phyloP scores from a whole-genome alignment of 345 rosid genomes.

The Turritis glabra region DNA sequence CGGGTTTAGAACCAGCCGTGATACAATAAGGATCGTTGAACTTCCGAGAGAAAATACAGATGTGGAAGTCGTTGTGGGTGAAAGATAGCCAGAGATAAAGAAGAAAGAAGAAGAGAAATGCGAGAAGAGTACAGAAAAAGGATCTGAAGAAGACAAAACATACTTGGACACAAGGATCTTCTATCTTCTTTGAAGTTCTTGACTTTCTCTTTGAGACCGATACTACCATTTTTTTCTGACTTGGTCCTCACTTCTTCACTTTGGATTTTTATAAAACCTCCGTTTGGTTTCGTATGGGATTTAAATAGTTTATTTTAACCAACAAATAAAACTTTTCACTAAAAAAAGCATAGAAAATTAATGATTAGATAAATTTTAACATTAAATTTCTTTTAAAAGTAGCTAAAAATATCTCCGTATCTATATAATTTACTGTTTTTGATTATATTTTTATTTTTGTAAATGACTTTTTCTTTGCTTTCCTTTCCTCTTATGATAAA shows the following conservation, averaged over 20 bases:
- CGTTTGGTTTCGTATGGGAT: background rate
- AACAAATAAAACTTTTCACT: background rate
- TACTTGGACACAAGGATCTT: conserved; percentile 1
- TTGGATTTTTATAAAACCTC: background rate
- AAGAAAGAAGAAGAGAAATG: conserved; percentile 44
- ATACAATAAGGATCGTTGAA: conserved; percentile 67
- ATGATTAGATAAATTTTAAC: too few relatives aligned
- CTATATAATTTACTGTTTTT: too few relatives aligned
- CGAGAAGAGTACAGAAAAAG: conserved; percentile 40
- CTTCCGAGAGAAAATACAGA: conserved; percentile 71
- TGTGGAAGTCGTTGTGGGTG: conserved; percentile 54
- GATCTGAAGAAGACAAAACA: conserved; percentile 21
- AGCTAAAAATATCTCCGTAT: too few relatives aligned
- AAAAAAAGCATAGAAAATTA: background rate
- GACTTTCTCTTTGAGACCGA: conserved; percentile 13
- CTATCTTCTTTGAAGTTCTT: conserved; percentile 23
- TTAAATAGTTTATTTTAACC: background rate
- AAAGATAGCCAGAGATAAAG: conserved; percentile 54
- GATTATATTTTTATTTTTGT: too few relatives aligned
- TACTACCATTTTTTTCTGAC: conserved; percentile 17
- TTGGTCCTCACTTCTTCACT: background rate
- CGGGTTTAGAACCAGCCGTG: conserved; percentile 62
- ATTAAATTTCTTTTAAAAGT: too few relatives aligned
- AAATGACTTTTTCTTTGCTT: too few relatives aligned
- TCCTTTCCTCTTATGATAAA: too few relatives aligned